phyloP scores from a whole-genome alignment of 495 filamentous ascomycete species.

The Margaritispora aquatica region DNA sequence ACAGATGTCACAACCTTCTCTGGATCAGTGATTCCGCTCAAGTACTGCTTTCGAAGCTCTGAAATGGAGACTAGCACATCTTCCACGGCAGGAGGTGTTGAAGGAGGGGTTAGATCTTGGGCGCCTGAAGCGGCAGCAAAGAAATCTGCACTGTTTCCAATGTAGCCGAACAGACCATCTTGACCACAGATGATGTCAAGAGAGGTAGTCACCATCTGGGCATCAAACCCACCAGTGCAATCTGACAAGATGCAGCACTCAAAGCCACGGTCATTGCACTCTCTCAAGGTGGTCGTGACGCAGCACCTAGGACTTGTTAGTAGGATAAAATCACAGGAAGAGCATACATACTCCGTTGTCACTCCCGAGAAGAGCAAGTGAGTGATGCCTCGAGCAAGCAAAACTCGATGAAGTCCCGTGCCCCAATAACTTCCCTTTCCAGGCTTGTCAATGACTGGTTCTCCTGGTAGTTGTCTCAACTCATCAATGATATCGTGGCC shows the following conservation, averaged over 20 bases:
- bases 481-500: slow-evolving; percentile 62
- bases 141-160: slow-evolving; percentile 29
- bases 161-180: slow-evolving; percentile 29
- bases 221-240: slow-evolving; percentile 34
- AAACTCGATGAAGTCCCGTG: slow-evolving; percentile 21
- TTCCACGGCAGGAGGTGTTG: slow-evolving; percentile 25
- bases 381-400: slow-evolving; percentile 43
- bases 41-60: slow-evolving; percentile 30
- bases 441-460: slow-evolving; percentile 65
- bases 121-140: slow-evolving; percentile 26
- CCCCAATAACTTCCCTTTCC: slow-evolving; percentile 33
- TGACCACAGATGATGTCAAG: slow-evolving; percentile 32
- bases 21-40: slow-evolving; percentile 26
- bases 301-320: slow-evolving; percentile 50
- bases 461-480: slow-evolving; percentile 47
- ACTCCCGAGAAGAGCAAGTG: slow-evolving; percentile 59
- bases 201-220: slow-evolving; percentile 29
- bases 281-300: slow-evolving; percentile 61
- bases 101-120: slow-evolving; percentile 26
- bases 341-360: slow-evolving; percentile 34
- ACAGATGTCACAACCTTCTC: slow-evolving; percentile 32
- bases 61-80: slow-evolving; percentile 28
- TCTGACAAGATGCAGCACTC: slow-evolving; percentile 51
- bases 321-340: slow-evolving; percentile 19
- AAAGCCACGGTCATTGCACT: slow-evolving; percentile 69